Evolutionary conservation across 108 stramenopile species (phyloP).

Genomic region (Discostella pseudostelligera): DNA sequence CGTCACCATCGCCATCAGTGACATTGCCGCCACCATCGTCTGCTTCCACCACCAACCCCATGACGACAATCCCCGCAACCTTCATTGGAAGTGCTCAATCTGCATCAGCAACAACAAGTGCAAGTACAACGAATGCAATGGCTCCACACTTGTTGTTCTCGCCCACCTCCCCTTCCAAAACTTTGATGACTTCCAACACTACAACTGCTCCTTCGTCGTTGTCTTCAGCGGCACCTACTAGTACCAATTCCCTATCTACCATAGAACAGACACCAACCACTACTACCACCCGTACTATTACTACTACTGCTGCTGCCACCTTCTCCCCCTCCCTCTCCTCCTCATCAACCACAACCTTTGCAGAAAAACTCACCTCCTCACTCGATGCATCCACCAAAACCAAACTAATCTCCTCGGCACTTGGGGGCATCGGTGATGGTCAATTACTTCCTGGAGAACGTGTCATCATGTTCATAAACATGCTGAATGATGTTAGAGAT

Average conservation of each 20-base stretch:
- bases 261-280: too few relatives aligned
- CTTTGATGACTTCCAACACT: background rate
- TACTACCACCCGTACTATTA: background rate
- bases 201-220: background rate
- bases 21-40: background rate
- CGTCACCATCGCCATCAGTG: background rate
- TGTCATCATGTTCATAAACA: conserved; percentile 78
- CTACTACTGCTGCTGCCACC: background rate
- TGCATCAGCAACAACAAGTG: background rate
- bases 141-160: too few relatives aligned
- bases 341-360: conserved; percentile 11
- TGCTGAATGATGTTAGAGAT: conserved; percentile 72
- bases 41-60: background rate
- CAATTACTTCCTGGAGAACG: conserved; percentile 68
- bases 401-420: conserved; percentile 18
- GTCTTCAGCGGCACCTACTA: too few relatives aligned
- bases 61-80: background rate
- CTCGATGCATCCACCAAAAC: conserved; percentile 35
- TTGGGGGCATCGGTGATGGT: conserved; percentile 47
- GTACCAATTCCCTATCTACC: too few relatives aligned
- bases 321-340: conserved; percentile 4
- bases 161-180: too few relatives aligned
- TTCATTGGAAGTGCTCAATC: background rate
- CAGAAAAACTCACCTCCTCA: conserved; percentile 29
- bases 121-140: background rate